These are phyloP conservation scores for Emmonsiellopsis sp. DNA, from an alignment of 2,329 filamentous ascomycete species.

Conservation along the genomic window DNA sequence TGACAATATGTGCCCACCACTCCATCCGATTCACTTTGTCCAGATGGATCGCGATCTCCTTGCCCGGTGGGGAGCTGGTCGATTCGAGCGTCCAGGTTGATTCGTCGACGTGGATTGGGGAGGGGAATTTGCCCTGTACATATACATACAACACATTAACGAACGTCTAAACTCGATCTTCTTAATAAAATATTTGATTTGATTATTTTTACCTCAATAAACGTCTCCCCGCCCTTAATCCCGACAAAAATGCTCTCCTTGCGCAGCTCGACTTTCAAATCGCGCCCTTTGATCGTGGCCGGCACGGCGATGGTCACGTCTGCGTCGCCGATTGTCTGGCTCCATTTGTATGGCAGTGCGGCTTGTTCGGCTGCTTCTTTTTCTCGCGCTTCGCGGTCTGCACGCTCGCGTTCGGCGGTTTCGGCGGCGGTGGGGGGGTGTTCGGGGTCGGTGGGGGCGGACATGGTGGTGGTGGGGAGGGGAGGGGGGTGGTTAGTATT, in stretches of 20 bases:
- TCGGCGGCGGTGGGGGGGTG: constrained; percentile 21
- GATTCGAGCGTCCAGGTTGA: constrained; percentile 87
- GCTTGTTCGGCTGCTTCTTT: constrained; percentile 82
- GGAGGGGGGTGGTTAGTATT: neutral
- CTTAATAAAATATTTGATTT: too few relatives aligned
- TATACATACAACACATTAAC: constrained; percentile 7
- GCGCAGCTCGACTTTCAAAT: constrained; percentile 75
- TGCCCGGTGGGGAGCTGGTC: constrained; percentile 45
- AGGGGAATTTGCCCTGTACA: constrained; percentile 69
- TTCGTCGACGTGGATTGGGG: constrained; percentile 72
- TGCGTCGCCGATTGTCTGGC: constrained; percentile 80
- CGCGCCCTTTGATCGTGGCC: constrained; percentile 71
- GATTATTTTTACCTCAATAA: constrained; percentile 84
- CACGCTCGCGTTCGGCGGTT: constrained; percentile 39
- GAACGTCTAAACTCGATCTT: too few relatives aligned
- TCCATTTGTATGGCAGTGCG: constrained; percentile 93
- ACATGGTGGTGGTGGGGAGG: constrained; percentile 16
- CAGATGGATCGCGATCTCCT: constrained; percentile 79
- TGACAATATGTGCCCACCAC: constrained; percentile 95
- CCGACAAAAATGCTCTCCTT: constrained; percentile 69
- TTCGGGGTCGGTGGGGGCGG: constrained; percentile 24
- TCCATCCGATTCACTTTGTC: constrained; percentile 96
- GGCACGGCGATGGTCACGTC: constrained; percentile 72
- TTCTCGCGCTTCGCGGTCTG: constrained; percentile 52
- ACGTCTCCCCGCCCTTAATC: constrained; percentile 78